Evolutionary conservation across 75 land plant genomes (phyloP).

Genomic region (Isoetes taiwanensis): DNA sequence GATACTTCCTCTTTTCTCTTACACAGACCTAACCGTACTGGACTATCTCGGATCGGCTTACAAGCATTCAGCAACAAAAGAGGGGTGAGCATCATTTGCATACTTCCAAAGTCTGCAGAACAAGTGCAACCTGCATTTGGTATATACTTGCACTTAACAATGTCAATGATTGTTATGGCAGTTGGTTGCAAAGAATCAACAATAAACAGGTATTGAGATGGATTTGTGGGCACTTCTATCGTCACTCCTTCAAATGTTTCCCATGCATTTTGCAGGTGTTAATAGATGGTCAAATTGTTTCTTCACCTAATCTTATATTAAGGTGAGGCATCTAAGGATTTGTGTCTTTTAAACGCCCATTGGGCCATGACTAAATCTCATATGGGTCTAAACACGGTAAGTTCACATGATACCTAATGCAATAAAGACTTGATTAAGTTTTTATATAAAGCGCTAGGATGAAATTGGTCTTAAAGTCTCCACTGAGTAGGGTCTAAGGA

Average conservation of each 20-base stretch:
- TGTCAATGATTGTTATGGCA: slow-evolving; percentile 12
- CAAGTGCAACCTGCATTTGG: neutral
- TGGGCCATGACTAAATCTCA: slow-evolving; percentile 29
- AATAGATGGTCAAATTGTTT: neutral
- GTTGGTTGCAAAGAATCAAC: slow-evolving; percentile 66
- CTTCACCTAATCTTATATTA: neutral
- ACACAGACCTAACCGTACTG: slow-evolving; percentile 35
- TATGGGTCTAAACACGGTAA: too few relatives aligned
- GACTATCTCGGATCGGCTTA: slow-evolving; percentile 45
- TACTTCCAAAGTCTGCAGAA: neutral
- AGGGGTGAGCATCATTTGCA: slow-evolving; percentile 26
- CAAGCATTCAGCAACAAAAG: slow-evolving; percentile 47
- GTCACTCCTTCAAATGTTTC: neutral
- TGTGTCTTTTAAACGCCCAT: slow-evolving; percentile 35
- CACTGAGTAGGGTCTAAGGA: too few relatives aligned
- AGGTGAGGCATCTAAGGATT: slow-evolving; percentile 16
- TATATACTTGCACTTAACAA: neutral
- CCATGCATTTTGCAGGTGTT: neutral
- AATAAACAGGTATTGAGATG: slow-evolving; percentile 44
- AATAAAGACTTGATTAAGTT: too few relatives aligned
- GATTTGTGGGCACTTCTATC: neutral
- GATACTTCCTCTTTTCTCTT: too few relatives aligned
- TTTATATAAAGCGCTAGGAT: too few relatives aligned
- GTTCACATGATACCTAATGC: too few relatives aligned
- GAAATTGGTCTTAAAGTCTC: too few relatives aligned